phyloP scores from a whole-genome alignment of 208 protist species.

The Strigomonas oncopelti region DNA sequence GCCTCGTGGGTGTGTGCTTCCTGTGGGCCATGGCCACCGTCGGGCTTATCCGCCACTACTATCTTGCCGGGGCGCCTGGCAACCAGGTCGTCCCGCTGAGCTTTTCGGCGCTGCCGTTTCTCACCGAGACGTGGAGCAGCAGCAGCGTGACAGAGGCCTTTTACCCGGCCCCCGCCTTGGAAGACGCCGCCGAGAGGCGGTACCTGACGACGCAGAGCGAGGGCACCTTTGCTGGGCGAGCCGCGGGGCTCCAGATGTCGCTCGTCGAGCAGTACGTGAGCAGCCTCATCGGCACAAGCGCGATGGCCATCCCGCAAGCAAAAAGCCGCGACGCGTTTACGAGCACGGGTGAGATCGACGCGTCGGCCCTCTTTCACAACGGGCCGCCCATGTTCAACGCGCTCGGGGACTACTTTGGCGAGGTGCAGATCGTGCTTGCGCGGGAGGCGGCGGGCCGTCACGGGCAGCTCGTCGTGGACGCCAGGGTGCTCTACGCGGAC shows the following conservation, averaged over 20 bases:
- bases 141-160: slow-evolving; percentile 5
- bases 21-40: slow-evolving; percentile 28
- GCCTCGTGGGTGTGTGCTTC: slow-evolving; percentile 25
- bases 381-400: slow-evolving; percentile 59
- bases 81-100: slow-evolving; percentile 43
- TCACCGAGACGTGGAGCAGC: slow-evolving; percentile 54
- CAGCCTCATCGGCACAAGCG: slow-evolving; percentile 60
- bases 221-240: not conserved
- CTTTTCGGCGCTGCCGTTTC: slow-evolving; percentile 59
- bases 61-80: slow-evolving; percentile 43
- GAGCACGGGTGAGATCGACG: slow-evolving; percentile 43
- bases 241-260: slow-evolving; percentile 38
- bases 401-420: slow-evolving; percentile 42
- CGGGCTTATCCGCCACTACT: slow-evolving; percentile 25
- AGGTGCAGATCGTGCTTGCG: slow-evolving; percentile 58
- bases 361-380: slow-evolving; percentile 51
- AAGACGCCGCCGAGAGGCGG: slow-evolving; percentile 22
- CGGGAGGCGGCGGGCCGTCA: slow-evolving; percentile 49
- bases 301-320: slow-evolving; percentile 48
- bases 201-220: slow-evolving; percentile 9
- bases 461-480: slow-evolving; percentile 51
- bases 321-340: slow-evolving; percentile 43
- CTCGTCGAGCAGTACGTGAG: slow-evolving; percentile 43
- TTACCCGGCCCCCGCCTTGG: slow-evolving; percentile 12
- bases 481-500: slow-evolving; percentile 51